Conservation (phyloP, 1,284 basidiomycete species). For the Cutaneotrichosporon mucoides region DNA sequence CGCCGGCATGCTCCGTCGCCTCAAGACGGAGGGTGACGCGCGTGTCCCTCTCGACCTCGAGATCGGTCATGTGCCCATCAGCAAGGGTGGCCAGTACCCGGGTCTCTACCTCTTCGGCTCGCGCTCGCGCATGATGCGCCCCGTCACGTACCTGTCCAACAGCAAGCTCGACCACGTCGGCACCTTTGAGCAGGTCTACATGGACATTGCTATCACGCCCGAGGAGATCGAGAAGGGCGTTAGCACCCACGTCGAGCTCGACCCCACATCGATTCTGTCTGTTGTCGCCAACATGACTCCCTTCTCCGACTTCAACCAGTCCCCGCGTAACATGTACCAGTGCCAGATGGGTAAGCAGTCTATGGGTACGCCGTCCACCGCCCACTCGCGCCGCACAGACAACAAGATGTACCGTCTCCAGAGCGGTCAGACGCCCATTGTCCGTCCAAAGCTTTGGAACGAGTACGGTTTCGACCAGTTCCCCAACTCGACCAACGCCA, state of each 20-base stretch:
- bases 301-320: conserved; percentile 89
- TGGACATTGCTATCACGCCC: conserved; percentile 91
- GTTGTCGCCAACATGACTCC: conserved; percentile 62
- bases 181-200: conserved; percentile 98
- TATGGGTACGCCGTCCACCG: conserved; percentile 97
- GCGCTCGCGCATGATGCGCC: conserved; percentile 93
- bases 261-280: conserved; percentile 92
- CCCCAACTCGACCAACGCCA: conserved; percentile 96
- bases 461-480: conserved; percentile 98
- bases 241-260: conserved; percentile 87
- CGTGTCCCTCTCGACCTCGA: conserved; percentile 90
- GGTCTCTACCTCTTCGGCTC: conserved; percentile 91
- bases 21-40: conserved; percentile 87
- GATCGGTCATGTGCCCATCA: conserved; percentile 86
- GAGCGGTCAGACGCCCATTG: conserved; percentile 90
- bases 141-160: conserved; percentile 87
- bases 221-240: conserved; percentile 80
- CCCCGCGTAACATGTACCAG: conserved; percentile 54
- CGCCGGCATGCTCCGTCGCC: conserved; percentile 77
- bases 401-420: conserved; percentile 98
- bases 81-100: conserved; percentile 92
- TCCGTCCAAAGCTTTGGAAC: conserved; percentile 86
- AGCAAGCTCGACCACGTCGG: conserved; percentile 85
- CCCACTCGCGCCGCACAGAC: conserved; percentile 86
- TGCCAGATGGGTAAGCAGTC: conserved; percentile 99